Conservation (phyloP, 1,284 basidiomycete species). For the Rhodotorula mucilaginosa region DNA sequence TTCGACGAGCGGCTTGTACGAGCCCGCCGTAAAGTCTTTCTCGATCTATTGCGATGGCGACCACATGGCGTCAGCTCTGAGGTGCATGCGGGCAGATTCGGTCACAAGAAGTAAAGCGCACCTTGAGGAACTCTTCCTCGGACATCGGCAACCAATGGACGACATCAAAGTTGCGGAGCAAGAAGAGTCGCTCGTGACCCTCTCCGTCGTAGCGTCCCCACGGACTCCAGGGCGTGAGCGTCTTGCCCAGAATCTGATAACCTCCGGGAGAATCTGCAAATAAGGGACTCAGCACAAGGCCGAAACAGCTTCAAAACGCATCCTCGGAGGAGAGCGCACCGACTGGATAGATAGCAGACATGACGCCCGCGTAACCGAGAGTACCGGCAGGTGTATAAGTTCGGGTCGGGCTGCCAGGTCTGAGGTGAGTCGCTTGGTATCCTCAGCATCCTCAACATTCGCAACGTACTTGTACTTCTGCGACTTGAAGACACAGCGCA, state of each 20-base stretch:
- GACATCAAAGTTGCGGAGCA: conserved; percentile 65
- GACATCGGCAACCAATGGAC: conserved; percentile 51
- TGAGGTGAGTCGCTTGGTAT: neutral
- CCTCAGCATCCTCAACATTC: neutral
- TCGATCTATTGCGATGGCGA: conserved; percentile 52
- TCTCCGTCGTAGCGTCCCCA: conserved; percentile 14
- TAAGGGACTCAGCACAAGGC: neutral
- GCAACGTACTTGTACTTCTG: conserved; percentile 50
- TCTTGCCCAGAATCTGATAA: conserved; percentile 60
- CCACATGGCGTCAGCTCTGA: too few species aligned
- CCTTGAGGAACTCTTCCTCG: conserved; percentile 40
- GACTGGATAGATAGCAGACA: conserved; percentile 62
- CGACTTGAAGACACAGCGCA: conserved; percentile 38
- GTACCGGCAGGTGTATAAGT: conserved; percentile 49
- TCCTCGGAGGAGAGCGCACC: neutral
- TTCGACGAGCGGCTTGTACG: conserved; percentile 59
- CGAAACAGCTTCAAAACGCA: neutral
- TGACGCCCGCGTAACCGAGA: conserved; percentile 46
- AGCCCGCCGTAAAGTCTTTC: conserved; percentile 61
- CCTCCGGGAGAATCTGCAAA: conserved; percentile 60
- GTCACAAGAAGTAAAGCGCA: neutral
- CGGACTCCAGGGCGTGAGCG: conserved; percentile 55
- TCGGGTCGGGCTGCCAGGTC: conserved; percentile 43
- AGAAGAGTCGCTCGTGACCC: conserved; percentile 24
- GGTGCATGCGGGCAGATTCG: neutral